Evolutionary conservation across 805 yeast species (phyloP), one percentile per base, ranked within the genome.

Genomic region (Spathaspora arborariae): DNA sequence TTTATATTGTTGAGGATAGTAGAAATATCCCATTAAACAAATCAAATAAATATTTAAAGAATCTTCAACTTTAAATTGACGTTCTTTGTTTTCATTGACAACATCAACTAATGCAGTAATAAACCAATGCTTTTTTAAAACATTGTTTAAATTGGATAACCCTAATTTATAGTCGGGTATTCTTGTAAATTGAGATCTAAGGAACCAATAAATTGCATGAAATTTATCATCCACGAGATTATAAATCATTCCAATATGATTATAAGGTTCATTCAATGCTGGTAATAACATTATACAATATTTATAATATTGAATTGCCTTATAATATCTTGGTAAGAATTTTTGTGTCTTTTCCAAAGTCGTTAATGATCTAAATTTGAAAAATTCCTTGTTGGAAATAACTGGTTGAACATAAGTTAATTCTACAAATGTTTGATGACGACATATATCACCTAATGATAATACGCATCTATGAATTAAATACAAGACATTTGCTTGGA

Each of bases 231-330:
- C 76, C 41, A 69, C 47, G n/a, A 60, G 43, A 49, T 71, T 70
- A 50, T 56, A 52, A 19, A 72, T 67, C 57, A 70, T 75, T 2
- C 84, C 87, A 41, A 79, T 71, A 53, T 80, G 82, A 52, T 80
- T 80, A 53, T 78, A 78, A 22, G 81, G 84, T 55, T 84, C 90
- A 45, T 86, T 86, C 47, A 82, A 70, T 0, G 88, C 79, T 1
- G 92, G 91, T 21, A 84, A 60, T 16, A 85, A 63, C 21, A 78
- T 56, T 26, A 80, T 75, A 16, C 88, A 81, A 39, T 71, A 60
- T 42, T 76, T 72, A 54, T 82, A 80, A 50, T 57, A 64, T 26
- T 52, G 55, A 24, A 68, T 48, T 2, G 74, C 54, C 41, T 54
- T 58, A 2, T 51, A 46, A 45, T 59, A 70, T 24, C 34, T 46